phyloP scores from a whole-genome alignment of 2,329 filamentous ascomycete species.

The Amauroascus niger region DNA sequence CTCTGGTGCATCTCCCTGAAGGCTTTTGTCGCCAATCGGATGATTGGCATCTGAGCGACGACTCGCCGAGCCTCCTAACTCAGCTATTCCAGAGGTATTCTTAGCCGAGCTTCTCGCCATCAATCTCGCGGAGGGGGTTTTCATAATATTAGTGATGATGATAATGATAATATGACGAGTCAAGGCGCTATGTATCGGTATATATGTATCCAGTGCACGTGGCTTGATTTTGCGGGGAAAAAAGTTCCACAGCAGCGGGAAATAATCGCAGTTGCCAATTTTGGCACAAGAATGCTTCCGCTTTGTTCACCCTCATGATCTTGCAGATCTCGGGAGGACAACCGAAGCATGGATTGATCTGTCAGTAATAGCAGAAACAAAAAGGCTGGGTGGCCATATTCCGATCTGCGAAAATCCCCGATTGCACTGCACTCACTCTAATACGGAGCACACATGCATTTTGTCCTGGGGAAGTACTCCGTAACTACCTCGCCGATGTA shows the following conservation, averaged over 20 bases:
- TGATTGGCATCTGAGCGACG: no score
- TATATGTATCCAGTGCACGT: constrained; percentile 1
- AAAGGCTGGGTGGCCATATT: not conserved
- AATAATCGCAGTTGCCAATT: not conserved
- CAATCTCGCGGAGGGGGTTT: not conserved
- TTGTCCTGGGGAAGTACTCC: no score
- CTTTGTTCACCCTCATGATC: not conserved
- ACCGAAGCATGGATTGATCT: constrained; percentile 4
- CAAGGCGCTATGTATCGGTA: not conserved
- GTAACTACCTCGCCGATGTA: no score
- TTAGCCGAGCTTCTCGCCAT: not conserved
- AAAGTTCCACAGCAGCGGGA: not conserved
- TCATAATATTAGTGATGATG: not conserved
- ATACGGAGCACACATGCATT: no score
- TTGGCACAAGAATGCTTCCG: not conserved
- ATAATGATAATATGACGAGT: constrained; percentile 4
- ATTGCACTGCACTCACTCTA: no score
- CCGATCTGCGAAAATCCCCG: not conserved
- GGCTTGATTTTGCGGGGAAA: constrained; percentile 11
- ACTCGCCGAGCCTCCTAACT: no score
- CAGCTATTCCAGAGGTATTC: not conserved
- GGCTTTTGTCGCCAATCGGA: no score
- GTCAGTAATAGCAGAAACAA: not conserved
- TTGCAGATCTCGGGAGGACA: constrained; percentile 6
- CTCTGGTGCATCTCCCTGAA: no score